Percentiles rank a stretch among this genome's conserved stretches.
phyloP scores from a whole-genome alignment of 192 early-diverging fungal genomes.

The Backusella luteola region DNA sequence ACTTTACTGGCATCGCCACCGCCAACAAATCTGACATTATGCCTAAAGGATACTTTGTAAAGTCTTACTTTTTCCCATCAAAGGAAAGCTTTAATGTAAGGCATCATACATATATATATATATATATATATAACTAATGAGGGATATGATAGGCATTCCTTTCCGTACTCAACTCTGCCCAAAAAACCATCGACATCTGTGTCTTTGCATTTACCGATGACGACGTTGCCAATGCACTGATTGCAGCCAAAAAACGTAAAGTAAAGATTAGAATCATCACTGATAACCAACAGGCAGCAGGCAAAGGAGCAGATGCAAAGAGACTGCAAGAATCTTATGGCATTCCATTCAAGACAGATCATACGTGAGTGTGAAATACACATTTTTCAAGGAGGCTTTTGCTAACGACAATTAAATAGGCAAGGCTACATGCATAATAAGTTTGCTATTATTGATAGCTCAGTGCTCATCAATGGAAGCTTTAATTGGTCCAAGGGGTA shows the following conservation, averaged over 20 bases:
- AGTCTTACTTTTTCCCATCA: constrained; percentile 38
- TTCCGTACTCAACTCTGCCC: constrained; percentile 43
- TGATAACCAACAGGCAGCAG: constrained; percentile 51
- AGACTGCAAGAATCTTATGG: constrained; percentile 31
- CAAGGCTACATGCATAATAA: constrained; percentile 68
- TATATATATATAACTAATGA: background rate
- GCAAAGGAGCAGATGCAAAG: constrained; percentile 35
- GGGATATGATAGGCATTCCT: constrained; percentile 20
- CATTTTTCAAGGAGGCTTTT: background rate
- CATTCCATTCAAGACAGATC: constrained; percentile 42
- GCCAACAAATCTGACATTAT: background rate
- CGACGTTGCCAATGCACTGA: constrained; percentile 64
- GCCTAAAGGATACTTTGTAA: constrained; percentile 21
- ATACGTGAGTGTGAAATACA: constrained; percentile 18
- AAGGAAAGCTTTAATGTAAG: constrained; percentile 36
- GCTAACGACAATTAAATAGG: constrained; percentile 17
- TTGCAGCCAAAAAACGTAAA: constrained; percentile 50
- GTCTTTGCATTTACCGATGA: constrained; percentile 78
- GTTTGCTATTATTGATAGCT: constrained; percentile 62
- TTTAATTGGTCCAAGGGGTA: constrained; percentile 61
- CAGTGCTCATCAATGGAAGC: constrained; percentile 59
- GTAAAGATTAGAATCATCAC: constrained; percentile 66
- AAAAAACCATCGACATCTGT: constrained; percentile 63
- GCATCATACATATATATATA: background rate
- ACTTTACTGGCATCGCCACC: background rate